Evolutionary conservation across 768 basidiomycete species (phyloP).

Genomic region (Lactarius pseudohatsudake): DNA sequence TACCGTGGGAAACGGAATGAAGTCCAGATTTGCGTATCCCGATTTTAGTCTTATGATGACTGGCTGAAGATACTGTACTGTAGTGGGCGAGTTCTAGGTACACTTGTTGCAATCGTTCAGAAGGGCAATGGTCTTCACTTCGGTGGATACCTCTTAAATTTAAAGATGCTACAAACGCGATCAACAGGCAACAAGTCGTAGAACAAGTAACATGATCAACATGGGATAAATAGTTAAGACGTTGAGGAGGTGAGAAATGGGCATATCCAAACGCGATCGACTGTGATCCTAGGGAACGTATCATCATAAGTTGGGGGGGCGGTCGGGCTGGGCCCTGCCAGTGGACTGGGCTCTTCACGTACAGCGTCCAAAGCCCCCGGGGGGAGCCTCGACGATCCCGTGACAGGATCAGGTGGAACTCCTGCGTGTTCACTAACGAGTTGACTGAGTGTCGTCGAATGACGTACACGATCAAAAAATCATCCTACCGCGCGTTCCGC

Average conservation of each 20-base stretch:
- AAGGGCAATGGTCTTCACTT: not conserved
- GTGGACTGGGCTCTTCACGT: not conserved
- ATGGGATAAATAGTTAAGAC: not conserved
- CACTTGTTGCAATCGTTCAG: not conserved
- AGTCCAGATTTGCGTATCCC: no score
- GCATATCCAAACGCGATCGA: not conserved
- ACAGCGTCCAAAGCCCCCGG: not conserved
- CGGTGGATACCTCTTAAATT: not conserved
- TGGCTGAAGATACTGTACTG: no score
- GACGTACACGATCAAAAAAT: not conserved
- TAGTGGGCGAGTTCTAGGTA: not conserved
- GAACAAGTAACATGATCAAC: not conserved
- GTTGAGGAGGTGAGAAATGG: not conserved
- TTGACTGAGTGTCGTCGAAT: no score
- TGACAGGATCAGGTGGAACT: not conserved
- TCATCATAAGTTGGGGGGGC: not conserved
- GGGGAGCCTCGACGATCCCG: not conserved
- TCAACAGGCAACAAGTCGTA: not conserved
- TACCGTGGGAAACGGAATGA: no score
- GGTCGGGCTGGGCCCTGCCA: not conserved
- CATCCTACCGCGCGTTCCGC: conserved; percentile 9
- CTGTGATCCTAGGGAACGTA: not conserved
- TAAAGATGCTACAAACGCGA: not conserved
- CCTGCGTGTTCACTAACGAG: conserved; percentile 1
- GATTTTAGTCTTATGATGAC: no score